Evolutionary conservation across 1,284 basidiomycete species (phyloP).

Genomic region (Malassezia arunalokei): DNA sequence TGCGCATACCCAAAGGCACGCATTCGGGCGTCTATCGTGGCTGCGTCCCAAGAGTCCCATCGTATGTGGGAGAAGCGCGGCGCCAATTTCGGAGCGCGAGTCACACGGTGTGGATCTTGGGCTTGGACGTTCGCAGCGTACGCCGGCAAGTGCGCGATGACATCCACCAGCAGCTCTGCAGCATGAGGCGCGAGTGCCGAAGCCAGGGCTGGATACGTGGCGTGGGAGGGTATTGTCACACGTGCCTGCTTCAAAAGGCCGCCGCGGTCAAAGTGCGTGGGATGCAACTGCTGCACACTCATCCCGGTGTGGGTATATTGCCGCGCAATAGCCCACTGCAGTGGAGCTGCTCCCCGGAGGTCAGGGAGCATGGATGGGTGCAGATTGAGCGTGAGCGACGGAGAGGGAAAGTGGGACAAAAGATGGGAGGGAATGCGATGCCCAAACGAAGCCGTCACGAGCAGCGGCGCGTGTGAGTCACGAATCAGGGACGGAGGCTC

Average conservation of each 20-base stretch:
- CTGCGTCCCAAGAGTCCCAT: conserved; percentile 26
- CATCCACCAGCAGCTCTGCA: conserved; percentile 59
- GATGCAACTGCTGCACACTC: conserved; percentile 27
- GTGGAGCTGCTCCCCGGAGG: conserved; percentile 83
- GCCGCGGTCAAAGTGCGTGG: conserved; percentile 28
- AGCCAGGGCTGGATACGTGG: neutral
- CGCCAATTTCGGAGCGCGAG: conserved; percentile 30
- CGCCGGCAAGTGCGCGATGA: conserved; percentile 56
- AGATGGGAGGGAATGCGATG: conserved; percentile 63
- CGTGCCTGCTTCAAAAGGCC: conserved; percentile 9
- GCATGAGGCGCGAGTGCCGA: conserved; percentile 48
- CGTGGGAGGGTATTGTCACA: neutral
- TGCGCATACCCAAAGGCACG: conserved; percentile 27
- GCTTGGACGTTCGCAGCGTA: conserved; percentile 48
- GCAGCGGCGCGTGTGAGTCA: conserved; percentile 47
- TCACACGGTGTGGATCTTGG: conserved; percentile 16
- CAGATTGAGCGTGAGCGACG: conserved; percentile 64
- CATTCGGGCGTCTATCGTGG: conserved; percentile 23
- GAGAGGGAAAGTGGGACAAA: conserved; percentile 56
- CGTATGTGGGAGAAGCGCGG: conserved; percentile 12
- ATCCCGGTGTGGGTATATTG: conserved; percentile 21
- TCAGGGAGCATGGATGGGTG: conserved; percentile 79
- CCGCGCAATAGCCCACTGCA: conserved; percentile 62
- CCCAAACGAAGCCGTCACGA: conserved; percentile 85
- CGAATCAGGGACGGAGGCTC: conserved; percentile 7